phyloP scores from a whole-genome alignment of 768 basidiomycete species.

The Aureoboletus auriporus region DNA sequence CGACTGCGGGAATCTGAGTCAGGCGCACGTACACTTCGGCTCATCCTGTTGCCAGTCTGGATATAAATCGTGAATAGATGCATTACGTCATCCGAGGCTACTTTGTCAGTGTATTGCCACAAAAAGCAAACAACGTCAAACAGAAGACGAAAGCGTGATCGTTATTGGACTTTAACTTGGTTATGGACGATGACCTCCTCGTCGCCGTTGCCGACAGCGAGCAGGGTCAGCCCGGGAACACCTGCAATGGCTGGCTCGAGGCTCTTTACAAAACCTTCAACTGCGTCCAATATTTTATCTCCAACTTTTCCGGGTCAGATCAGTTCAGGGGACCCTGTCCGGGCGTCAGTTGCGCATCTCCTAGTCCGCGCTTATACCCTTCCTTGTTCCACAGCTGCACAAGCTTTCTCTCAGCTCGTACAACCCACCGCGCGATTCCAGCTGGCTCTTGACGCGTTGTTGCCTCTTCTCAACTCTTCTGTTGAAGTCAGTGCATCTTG shows the following conservation, averaged over 20 bases:
- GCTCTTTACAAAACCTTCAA: constrained; percentile 28
- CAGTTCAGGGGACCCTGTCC: constrained; percentile 40
- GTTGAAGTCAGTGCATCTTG: constrained; percentile 46
- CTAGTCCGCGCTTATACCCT: constrained; percentile 61
- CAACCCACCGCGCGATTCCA: constrained; percentile 76
- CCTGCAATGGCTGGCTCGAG: constrained; percentile 28
- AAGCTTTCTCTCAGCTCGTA: constrained; percentile 71
- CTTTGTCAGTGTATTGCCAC: constrained; percentile 24
- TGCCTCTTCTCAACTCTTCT: constrained; percentile 61
- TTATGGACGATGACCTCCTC: constrained; percentile 33
- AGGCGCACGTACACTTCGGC: not conserved
- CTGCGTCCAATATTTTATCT: constrained; percentile 34
- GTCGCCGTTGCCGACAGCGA: constrained; percentile 29
- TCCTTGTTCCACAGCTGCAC: constrained; percentile 74
- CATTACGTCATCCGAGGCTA: not conserved
- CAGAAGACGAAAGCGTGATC: not conserved
- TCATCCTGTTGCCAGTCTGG: not conserved
- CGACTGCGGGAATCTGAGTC: not conserved
- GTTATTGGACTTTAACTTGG: constrained; percentile 10
- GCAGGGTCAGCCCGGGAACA: constrained; percentile 26
- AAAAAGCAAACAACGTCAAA: constrained; percentile 16
- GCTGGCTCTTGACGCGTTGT: constrained; percentile 76
- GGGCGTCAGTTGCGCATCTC: constrained; percentile 64
- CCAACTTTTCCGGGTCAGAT: constrained; percentile 29
- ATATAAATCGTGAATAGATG: no score